phyloP scores from a whole-genome alignment of 257 asterid genomes.

The Petrea volubilis region DNA sequence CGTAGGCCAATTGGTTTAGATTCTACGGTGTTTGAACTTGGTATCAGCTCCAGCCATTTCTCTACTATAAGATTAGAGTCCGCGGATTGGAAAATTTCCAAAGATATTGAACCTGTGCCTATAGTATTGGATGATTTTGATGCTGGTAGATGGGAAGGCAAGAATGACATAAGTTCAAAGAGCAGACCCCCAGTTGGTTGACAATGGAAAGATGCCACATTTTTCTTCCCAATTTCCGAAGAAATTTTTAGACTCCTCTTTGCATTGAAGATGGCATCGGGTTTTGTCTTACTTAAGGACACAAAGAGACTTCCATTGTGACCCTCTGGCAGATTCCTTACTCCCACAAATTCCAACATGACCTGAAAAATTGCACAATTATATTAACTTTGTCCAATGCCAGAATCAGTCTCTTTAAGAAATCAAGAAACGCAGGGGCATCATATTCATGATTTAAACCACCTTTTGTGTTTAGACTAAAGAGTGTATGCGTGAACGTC shows the following conservation, averaged over 20 bases:
- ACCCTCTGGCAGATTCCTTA: slow-evolving; percentile 70
- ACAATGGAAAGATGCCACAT: slow-evolving; percentile 87
- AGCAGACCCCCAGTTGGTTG: slow-evolving; percentile 68
- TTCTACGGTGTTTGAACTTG: slow-evolving; percentile 42
- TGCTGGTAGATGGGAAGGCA: slow-evolving; percentile 40
- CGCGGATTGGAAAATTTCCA: slow-evolving; percentile 54
- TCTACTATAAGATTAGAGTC: slow-evolving; percentile 58
- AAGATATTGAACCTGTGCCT: slow-evolving; percentile 59
- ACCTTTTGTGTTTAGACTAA: neutral
- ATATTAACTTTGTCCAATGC: slow-evolving; percentile 13
- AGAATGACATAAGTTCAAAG: slow-evolving; percentile 61
- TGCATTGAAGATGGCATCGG: slow-evolving; percentile 74
- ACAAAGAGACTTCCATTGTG: slow-evolving; percentile 60
- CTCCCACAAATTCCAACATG: slow-evolving; percentile 86
- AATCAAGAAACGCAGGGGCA: slow-evolving; percentile 10
- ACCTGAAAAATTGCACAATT: slow-evolving; percentile 48
- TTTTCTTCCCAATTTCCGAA: slow-evolving; percentile 75
- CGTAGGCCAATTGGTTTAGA: slow-evolving; percentile 62
- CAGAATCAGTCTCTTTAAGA: neutral
- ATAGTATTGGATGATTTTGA: slow-evolving; percentile 49
- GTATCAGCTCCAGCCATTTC: slow-evolving; percentile 86
- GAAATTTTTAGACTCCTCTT: slow-evolving; percentile 74
- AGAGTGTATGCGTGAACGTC: neutral
- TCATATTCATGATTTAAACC: neutral
- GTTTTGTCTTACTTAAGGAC: slow-evolving; percentile 72